Conservation (phyloP, 2,329 filamentous ascomycete genomes). For the Aspergillus fumigatiaffinis region DNA sequence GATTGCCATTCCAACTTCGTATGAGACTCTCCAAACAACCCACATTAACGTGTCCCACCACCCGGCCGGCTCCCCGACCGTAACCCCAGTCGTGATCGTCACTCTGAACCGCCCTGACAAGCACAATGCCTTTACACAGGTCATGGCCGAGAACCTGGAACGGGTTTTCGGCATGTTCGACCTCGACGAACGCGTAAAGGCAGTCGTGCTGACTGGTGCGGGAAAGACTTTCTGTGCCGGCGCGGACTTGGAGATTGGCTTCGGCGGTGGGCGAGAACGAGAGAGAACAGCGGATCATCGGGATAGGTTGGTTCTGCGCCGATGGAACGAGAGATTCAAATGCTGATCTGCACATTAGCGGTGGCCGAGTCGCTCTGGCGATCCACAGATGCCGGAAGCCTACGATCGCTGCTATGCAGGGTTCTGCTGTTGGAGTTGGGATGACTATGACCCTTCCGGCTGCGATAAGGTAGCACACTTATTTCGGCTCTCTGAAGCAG, state of each 20-base stretch:
- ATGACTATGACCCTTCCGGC: constrained; percentile 58
- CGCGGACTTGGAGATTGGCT: constrained; percentile 53
- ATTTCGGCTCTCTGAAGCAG: neutral
- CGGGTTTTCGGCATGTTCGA: constrained; percentile 39
- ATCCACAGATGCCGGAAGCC: constrained; percentile 57
- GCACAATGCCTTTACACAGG: constrained; percentile 55
- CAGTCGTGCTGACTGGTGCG: constrained; percentile 52
- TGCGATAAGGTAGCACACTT: constrained; percentile 40
- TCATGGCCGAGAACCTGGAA: constrained; percentile 47
- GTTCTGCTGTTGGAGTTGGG: constrained; percentile 55
- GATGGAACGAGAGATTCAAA: constrained; percentile 8
- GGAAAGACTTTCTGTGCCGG: constrained; percentile 49
- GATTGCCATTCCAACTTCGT: constrained; percentile 29
- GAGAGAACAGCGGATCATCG: constrained; percentile 48
- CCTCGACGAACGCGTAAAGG: constrained; percentile 52
- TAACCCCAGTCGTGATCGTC: constrained; percentile 47
- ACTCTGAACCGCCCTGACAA: constrained; percentile 54
- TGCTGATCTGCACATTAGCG: constrained; percentile 36
- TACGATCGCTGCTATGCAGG: constrained; percentile 53
- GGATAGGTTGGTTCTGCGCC: constrained; percentile 45
- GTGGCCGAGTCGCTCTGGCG: constrained; percentile 41
- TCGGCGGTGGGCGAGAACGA: constrained; percentile 35
- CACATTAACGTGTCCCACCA: constrained; percentile 38
- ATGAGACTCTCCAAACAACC: constrained; percentile 27
- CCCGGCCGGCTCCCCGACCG: constrained; percentile 45